Base-by-base conservation (phyloP, 2,329 filamentous ascomycete genomes). In the Verticillium tricorpus region DNA sequence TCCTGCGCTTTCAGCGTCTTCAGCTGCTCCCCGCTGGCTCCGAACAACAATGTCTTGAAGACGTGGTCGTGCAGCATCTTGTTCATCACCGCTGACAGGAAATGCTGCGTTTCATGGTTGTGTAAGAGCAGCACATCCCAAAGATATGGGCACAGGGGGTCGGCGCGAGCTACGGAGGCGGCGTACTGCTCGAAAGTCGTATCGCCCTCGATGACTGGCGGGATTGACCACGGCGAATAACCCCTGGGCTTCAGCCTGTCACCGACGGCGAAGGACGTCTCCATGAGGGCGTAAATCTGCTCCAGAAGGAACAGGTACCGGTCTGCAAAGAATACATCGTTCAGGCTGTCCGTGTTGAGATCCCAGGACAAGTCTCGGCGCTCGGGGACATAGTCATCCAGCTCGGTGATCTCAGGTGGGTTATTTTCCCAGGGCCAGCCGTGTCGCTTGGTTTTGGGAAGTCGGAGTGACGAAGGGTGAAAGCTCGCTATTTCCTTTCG, bases 31-130 rank as follows among this genome's bases (percentile, higher is more conserved):
- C 63, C 17, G 17, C 61, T 61, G 22, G 73, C 72, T 12, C 73
- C 74, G 63, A 76, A 76, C 3, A 75, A 65, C 8, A 72, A 63
- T 14, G 61, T 57, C 6, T 69, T 70, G 19, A 75, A 72, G 19
- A 73, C 63, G 1, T 67, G 58, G 3, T 61, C 62, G 11, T 71
- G 67, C 17, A 74, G 62, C 37, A 71, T 61, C 63, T 63, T 69
- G 64, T 72, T 67, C 31, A 76, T 64, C n/a, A 72, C 66, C 3
- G 69, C 73, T 22, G 66, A 57, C 40, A 75, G 60, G 1, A 76
- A 66, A 9, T 62, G 65, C 34, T 58, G 60, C 15, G 72, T 68
- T 57, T 72, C 68, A 0, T 58, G 45, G 15, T 57, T 56, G 22
- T 68, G 61, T 17, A 54, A 60, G 31, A 75, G 66, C 6, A 76